phyloP scores from a whole-genome alignment of 2,329 filamentous ascomycete species.

The Aspergillus sp. region DNA sequence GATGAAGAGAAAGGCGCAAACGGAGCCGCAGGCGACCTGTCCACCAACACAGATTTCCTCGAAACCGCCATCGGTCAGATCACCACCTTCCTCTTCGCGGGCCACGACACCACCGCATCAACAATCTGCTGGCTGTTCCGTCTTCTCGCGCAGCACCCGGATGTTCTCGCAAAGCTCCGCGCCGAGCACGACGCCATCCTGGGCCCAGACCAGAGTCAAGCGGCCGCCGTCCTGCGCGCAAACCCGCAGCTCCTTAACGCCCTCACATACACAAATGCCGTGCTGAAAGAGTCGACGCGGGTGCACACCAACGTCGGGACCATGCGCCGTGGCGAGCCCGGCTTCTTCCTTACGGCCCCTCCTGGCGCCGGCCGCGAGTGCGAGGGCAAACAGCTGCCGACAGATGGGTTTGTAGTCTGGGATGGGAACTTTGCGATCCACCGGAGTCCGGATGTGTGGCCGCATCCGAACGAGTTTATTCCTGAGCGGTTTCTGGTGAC shows the following conservation, averaged over 20 bases:
- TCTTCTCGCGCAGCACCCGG: conserved; percentile 7
- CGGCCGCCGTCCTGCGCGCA: neutral
- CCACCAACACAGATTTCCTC: neutral
- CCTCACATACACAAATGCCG: conserved; percentile 8
- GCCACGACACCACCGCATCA: conserved; percentile 6
- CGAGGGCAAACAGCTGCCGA: neutral
- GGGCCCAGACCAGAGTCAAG: neutral
- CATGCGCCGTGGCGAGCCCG: neutral
- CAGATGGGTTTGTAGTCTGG: neutral
- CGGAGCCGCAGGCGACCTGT: neutral
- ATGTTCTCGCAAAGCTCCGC: neutral
- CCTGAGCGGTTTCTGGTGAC: conserved; percentile 5
- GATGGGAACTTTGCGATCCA: conserved; percentile 1
- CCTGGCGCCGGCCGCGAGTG: neutral
- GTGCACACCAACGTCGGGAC: conserved; percentile 4
- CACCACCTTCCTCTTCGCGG: conserved; percentile 9
- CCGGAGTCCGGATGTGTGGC: conserved; percentile 2
- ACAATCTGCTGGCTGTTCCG: conserved; percentile 5
- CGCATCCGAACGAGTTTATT: conserved; percentile 2
- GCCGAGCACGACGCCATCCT: conserved; percentile 11
- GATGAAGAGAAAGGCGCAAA: neutral
- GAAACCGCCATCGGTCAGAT: conserved; percentile 6
- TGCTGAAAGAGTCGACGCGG: conserved; percentile 12
- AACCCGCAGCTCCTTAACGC: conserved; percentile 6
- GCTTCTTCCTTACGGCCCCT: neutral